A percentile compares a stretch with the other conserved stretches of the same genome.
Conservation (phyloP, 805 yeast genomes). For the Wickerhamomyces canadensis region DNA sequence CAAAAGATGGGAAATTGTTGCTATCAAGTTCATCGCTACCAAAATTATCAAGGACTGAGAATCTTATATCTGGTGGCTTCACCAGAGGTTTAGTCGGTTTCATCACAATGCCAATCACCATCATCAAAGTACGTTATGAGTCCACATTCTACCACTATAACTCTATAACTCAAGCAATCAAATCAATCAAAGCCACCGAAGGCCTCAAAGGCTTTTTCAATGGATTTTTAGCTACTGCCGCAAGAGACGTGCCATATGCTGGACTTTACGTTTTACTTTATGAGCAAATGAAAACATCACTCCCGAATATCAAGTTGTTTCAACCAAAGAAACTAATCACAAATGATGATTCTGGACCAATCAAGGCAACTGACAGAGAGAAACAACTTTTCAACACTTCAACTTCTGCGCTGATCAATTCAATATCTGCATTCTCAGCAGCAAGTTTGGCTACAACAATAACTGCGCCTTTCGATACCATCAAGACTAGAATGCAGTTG, state of each 20-base stretch:
- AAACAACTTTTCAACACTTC: slow-evolving; percentile 25
- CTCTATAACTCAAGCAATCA: slow-evolving; percentile 56
- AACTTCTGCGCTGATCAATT: slow-evolving; percentile 56
- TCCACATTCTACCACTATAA: slow-evolving; percentile 69
- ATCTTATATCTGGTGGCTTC: slow-evolving; percentile 69
- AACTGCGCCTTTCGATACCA: slow-evolving; percentile 93
- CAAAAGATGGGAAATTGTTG: slow-evolving; percentile 1
- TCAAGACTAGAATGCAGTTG: slow-evolving; percentile 87
- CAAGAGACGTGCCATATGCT: slow-evolving; percentile 95
- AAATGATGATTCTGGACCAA: neutral
- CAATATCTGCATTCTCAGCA: slow-evolving; percentile 70
- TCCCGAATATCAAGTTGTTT: slow-evolving; percentile 36
- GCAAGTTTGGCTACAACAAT: slow-evolving; percentile 77
- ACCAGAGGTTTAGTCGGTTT: slow-evolving; percentile 81
- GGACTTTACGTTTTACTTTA: slow-evolving; percentile 86
- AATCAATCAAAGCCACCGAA: slow-evolving; percentile 45
- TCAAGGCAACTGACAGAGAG: no score
- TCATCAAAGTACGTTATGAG: slow-evolving; percentile 84
- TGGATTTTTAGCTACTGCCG: slow-evolving; percentile 83
- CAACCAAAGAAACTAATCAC: slow-evolving; percentile 12
- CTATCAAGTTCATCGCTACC: slow-evolving; percentile 50
- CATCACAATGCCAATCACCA: slow-evolving; percentile 90
- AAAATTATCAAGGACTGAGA: slow-evolving; percentile 60
- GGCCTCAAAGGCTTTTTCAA: slow-evolving; percentile 70
- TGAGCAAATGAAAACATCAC: slow-evolving; percentile 59